Evolutionary conservation across 139 green algal species (phyloP).

Genomic region (Chlorella vulgaris): DNA sequence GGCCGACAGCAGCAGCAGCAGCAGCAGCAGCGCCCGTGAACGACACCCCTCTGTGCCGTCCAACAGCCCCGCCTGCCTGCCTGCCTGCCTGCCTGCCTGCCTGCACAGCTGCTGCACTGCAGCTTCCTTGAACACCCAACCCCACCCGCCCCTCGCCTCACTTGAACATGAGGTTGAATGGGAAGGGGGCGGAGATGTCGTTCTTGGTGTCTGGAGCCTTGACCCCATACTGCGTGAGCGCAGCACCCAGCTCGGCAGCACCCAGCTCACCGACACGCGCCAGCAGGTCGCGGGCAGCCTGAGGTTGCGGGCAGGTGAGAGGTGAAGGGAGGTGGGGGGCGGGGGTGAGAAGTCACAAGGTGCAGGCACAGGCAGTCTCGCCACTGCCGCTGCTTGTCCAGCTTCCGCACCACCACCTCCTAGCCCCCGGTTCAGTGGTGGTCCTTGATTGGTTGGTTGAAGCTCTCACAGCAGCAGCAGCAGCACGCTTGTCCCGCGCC

Average conservation of each 20-base stretch:
- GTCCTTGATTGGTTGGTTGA: too few relatives aligned
- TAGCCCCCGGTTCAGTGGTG: too few relatives aligned
- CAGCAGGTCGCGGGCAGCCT: constrained; percentile 80
- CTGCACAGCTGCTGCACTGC: too few relatives aligned
- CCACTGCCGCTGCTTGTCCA: too few relatives aligned
- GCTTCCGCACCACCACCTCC: too few relatives aligned
- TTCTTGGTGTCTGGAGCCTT: constrained; percentile 95
- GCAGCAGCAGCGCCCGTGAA: too few relatives aligned
- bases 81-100: too few relatives aligned
- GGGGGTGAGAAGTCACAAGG: too few relatives aligned
- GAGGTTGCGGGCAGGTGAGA: constrained; percentile 21
- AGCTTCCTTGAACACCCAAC: not conserved
- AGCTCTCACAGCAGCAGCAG: too few relatives aligned
- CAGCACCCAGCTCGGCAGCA: constrained; percentile 72
- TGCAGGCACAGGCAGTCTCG: not conserved
- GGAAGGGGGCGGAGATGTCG: constrained; percentile 88
- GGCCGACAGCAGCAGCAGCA: not conserved
- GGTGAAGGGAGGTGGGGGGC: too few relatives aligned
- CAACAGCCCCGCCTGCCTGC: too few relatives aligned
- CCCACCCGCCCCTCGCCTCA: constrained; percentile 1
- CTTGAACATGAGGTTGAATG: constrained; percentile 99
- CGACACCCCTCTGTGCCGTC: too few relatives aligned
- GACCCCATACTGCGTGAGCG: constrained; percentile 80
- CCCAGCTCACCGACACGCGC: constrained; percentile 86
- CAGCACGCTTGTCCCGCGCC: not conserved